These are phyloP conservation scores for Fusarium nurragi DNA, from an alignment of 2,329 filamentous ascomycete species.

Conservation along the genomic window DNA sequence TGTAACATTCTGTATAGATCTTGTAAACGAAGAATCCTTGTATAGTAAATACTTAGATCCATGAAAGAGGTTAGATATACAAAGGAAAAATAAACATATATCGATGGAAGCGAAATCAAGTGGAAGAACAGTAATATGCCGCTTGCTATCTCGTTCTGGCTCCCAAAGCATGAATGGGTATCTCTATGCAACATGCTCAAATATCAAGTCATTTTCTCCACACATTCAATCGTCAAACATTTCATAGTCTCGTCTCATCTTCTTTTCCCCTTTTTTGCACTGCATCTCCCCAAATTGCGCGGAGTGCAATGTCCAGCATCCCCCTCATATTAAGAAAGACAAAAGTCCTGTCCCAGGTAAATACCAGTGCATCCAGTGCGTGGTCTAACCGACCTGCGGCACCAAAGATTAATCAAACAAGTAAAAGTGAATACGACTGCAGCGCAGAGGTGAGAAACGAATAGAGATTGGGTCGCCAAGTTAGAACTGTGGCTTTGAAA, in stretches of 20 bases:
- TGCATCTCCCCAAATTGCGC: slow-evolving; percentile 18
- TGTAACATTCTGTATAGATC: background rate
- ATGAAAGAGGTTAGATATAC: background rate
- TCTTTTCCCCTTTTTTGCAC: slow-evolving; percentile 26
- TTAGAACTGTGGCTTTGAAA: slow-evolving; percentile 4
- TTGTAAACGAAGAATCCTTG: background rate
- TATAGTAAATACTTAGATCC: background rate
- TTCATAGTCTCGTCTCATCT: slow-evolving; percentile 29
- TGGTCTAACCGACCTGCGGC: slow-evolving; percentile 45
- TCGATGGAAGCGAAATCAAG: background rate
- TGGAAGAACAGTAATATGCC: slow-evolving; percentile 41
- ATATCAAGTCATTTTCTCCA: slow-evolving; percentile 39
- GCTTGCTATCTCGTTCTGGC: slow-evolving; percentile 46
- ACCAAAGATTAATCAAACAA: slow-evolving; percentile 35
- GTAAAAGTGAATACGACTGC: slow-evolving; percentile 5
- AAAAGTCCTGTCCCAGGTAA: slow-evolving; percentile 24
- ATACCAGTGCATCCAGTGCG: slow-evolving; percentile 45
- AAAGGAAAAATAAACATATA: background rate
- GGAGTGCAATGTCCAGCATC: slow-evolving; percentile 44
- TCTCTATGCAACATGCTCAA: slow-evolving; percentile 48
- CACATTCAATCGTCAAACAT: slow-evolving; percentile 42
- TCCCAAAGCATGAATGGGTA: slow-evolving; percentile 46
- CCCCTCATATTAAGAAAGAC: slow-evolving; percentile 33
- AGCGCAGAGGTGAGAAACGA: slow-evolving; percentile 5
- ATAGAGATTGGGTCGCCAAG: slow-evolving; percentile 2